Evolutionary conservation across 108 stramenopile species (phyloP).

Genomic region (Skeletonema menzelii): DNA sequence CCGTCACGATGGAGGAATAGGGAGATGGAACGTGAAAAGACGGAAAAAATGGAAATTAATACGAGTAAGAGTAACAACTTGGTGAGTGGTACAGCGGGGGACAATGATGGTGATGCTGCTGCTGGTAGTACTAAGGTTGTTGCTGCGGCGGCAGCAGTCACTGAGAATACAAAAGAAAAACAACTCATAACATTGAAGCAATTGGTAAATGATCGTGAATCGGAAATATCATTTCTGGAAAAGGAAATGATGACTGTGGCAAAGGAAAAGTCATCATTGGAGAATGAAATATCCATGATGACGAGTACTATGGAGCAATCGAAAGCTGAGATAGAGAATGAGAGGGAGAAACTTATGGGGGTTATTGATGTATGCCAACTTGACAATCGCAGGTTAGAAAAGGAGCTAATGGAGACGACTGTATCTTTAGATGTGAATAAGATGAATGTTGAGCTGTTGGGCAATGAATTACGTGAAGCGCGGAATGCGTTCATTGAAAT

Average conservation of each 20-base stretch:
- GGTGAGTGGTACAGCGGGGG: background rate
- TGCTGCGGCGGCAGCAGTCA: background rate
- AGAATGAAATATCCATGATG: conserved; percentile 12
- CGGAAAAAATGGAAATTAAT: background rate
- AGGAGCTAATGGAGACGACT: background rate
- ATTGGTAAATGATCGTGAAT: background rate
- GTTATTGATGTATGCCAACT: conserved; percentile 1
- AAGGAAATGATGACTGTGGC: conserved; percentile 1
- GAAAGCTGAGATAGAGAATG: background rate
- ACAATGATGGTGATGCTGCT: background rate
- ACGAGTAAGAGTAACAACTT: background rate
- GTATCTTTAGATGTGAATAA: conserved; percentile 9
- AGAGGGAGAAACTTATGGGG: background rate
- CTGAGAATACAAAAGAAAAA: conserved; percentile 1
- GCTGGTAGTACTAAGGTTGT: background rate
- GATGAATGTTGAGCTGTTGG: conserved; percentile 7
- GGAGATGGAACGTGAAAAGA: conserved; percentile 14
- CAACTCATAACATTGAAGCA: conserved; percentile 1
- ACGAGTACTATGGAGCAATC: background rate
- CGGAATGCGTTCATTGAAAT: background rate
- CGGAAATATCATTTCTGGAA: conserved; percentile 6
- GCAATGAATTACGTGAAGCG: conserved; percentile 7
- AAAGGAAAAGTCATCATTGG: conserved; percentile 1
- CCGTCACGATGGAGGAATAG: conserved; percentile 15
- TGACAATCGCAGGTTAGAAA: conserved; percentile 10